Conservation (phyloP, 345 rosid genomes). For the Murraya paniculata region DNA sequence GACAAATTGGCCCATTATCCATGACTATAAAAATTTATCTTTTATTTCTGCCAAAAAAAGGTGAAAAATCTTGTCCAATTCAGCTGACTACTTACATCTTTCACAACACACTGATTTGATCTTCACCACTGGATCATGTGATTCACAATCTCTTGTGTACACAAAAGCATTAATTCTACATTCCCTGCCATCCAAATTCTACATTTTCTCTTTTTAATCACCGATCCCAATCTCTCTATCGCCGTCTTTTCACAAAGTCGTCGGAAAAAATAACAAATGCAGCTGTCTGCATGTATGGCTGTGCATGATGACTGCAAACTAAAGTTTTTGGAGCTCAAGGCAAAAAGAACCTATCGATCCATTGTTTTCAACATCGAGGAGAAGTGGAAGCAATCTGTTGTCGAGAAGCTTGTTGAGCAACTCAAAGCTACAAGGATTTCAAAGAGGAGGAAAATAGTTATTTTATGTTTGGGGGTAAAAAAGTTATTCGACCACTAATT, state of each 20-base stretch:
- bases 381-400: not conserved
- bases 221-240: too few species aligned
- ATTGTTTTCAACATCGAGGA: not conserved
- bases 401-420: not conserved
- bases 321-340: not conserved
- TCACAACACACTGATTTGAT: too few species aligned
- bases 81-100: too few species aligned
- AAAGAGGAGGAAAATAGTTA: too few species aligned
- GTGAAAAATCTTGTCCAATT: too few species aligned
- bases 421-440: not conserved
- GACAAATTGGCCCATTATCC: slow-evolving; percentile 6
- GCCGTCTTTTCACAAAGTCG: too few species aligned
- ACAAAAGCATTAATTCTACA: not conserved
- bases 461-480: too few species aligned
- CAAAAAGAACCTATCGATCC: not conserved
- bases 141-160: not conserved
- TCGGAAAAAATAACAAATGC: not conserved
- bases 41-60: not conserved
- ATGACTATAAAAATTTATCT: too few species aligned
- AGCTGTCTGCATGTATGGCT: not conserved
- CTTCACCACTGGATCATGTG: not conserved
- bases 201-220: too few species aligned
- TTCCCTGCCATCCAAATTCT: slow-evolving; percentile 6
- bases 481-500: too few species aligned
- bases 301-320: too few species aligned